These are phyloP conservation scores for Striga asiatica DNA, from an alignment of 257 asterid genomes.

Conservation along the genomic window DNA sequence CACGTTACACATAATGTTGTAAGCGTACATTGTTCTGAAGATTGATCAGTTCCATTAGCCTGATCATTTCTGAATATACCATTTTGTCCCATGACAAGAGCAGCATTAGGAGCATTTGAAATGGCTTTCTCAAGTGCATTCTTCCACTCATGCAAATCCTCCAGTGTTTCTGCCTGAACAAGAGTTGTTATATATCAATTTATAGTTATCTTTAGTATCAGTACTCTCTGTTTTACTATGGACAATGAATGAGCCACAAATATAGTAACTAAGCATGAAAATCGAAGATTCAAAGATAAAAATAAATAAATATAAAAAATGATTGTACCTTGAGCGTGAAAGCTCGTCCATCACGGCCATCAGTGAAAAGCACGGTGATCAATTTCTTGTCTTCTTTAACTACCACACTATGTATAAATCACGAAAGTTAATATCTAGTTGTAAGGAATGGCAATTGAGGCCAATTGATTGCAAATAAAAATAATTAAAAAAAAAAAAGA, in stretches of 20 bases:
- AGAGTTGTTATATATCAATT: no score
- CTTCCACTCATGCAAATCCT: conserved; percentile 93
- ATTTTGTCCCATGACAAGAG: conserved; percentile 65
- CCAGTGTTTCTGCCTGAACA: conserved; percentile 80
- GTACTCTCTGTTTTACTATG: no score
- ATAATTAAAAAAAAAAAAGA: conserved; percentile 10
- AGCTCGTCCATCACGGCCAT: conserved; percentile 96
- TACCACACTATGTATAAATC: conserved; percentile 61
- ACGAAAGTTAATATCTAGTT: conserved; percentile 18
- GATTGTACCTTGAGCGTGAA: conserved; percentile 85
- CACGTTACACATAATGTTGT: not conserved
- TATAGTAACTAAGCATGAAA: not conserved
- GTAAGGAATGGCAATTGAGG: not conserved
- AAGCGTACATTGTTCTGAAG: conserved; percentile 60
- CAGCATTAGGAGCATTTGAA: conserved; percentile 73
- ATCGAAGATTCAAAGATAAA: not conserved
- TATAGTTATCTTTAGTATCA: no score
- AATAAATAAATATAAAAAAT: conserved; percentile 8
- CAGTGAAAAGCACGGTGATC: conserved; percentile 83
- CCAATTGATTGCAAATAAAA: not conserved
- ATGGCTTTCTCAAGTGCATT: conserved; percentile 94
- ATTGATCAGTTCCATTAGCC: conserved; percentile 39
- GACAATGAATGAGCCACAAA: not conserved
- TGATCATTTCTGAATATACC: conserved; percentile 71
- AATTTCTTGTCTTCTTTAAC: conserved; percentile 96